Conservation (phyloP, 345 rosid genomes). For the Salix suchowensis region DNA sequence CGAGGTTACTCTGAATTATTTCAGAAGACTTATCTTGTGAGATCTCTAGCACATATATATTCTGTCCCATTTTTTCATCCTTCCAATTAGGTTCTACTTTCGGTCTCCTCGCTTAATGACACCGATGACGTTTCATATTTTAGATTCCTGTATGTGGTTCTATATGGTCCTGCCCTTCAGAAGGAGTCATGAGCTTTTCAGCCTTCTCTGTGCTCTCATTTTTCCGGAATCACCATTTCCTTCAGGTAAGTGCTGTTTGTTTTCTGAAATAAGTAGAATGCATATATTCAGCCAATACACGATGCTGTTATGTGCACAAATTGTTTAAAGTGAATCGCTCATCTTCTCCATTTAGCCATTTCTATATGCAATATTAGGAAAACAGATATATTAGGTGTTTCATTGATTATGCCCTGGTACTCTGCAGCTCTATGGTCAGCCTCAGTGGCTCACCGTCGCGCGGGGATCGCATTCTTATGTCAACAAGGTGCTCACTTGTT, state of each 20-base stretch:
- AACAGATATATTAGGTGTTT: neutral
- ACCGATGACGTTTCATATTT: neutral
- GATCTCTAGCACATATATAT: slow-evolving; percentile 9
- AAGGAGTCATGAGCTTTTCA: slow-evolving; percentile 70
- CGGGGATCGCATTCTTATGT: slow-evolving; percentile 65
- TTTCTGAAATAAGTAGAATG: neutral
- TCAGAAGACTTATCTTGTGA: slow-evolving; percentile 81
- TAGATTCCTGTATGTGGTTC: slow-evolving; percentile 88
- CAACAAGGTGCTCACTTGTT: slow-evolving; percentile 43
- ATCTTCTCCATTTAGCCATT: no score
- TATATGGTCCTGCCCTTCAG: slow-evolving; percentile 79
- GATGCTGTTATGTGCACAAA: no score
- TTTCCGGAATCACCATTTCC: slow-evolving; percentile 81
- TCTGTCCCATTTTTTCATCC: neutral
- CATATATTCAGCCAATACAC: no score
- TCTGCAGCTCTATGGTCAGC: slow-evolving; percentile 71
- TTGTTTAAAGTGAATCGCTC: no score
- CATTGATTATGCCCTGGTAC: neutral
- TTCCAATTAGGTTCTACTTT: neutral
- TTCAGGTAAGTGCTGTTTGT: slow-evolving; percentile 52
- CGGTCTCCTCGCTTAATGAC: neutral
- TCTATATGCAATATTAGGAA: no score
- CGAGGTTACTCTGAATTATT: slow-evolving; percentile 75
- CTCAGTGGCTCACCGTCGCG: slow-evolving; percentile 83
- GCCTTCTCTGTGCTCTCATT: slow-evolving; percentile 83